Evolutionary conservation across 805 yeast genomes (phyloP), one percentile per base, ranked within the genome.

Genomic region (Aciculoconidium aculeatum): DNA sequence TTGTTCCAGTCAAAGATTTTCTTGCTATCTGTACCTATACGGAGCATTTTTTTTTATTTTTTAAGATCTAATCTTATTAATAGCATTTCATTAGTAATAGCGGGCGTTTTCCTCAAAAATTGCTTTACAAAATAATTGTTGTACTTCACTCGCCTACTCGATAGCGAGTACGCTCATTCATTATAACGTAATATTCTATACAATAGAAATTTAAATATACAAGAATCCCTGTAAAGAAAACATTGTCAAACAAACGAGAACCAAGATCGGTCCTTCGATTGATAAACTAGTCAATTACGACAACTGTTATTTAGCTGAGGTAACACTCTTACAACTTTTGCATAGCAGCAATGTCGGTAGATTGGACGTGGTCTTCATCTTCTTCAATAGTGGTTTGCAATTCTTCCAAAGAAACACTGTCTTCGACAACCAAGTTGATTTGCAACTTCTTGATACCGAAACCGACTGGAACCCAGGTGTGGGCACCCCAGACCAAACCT

Each of bases 371-470:
- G 74, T 92, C 99, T 77, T 92, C 98, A 65, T 84, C 95, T 59
- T 80, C 96, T 65, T 81, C 85, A 48, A 77, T 72, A 38, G 54
- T 55, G 45, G 67, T 69, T 70, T 83, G 90, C 61, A 92, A 80
- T 34, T 83, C 96, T 50, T 84, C 95, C 54, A 87, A 55, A 44
- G 96, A 85, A 47, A 92, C 96, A 51, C 75, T 94, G 70, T 92
- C 99, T 78, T 92, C 97, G 51, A 92, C 81, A 61, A 92, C 98
- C 71, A 82, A 70, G 88, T 88, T 90, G 70, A 92, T 84, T 77
- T 92, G 98, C 65, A 92, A 80, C 78, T 92, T 92, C 83, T 85
- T 85, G 77, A 92, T 90, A 80, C 99, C 99, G 81, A 76, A 92
- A 69, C 98, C 99, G 57, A 92, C 94, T 61, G 96, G 92, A 53